A percentile compares a stretch with the other conserved stretches of the same genome.
Evolutionary conservation across 176 grass and related monocot species (phyloP).

Genomic region (Musa acuminata): DNA sequence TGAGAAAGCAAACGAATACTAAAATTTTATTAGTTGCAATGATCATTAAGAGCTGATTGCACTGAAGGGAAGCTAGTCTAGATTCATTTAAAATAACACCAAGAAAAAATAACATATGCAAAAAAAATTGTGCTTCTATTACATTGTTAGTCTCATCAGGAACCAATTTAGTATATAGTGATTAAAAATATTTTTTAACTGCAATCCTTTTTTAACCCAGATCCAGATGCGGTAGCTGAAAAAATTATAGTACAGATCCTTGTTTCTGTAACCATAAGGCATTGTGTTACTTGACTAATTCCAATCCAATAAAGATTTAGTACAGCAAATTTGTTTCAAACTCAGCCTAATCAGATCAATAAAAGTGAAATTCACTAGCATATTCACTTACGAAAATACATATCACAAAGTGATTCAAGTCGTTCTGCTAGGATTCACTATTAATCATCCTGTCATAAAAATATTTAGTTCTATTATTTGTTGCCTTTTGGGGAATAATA

Average conservation of each 20-base stretch:
- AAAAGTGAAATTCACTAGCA: conserved; percentile 32
- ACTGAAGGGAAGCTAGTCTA: not conserved
- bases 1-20: too few species aligned
- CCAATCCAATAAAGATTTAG: not conserved
- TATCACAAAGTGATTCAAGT: not conserved
- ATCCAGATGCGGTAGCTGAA: not conserved
- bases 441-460: conserved; percentile 13
- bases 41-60: too few species aligned
- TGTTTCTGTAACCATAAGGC: not conserved
- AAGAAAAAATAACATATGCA: not conserved
- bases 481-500: conserved; percentile 65
- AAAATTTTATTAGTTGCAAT: too few species aligned
- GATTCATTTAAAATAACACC: not conserved
- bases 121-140: not conserved
- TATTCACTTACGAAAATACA: conserved; percentile 17
- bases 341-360: not conserved
- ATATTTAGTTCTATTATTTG: conserved; percentile 12
- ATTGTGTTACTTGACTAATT: not conserved
- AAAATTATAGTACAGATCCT: not conserved
- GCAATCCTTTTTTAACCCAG: too few species aligned
- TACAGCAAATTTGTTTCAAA: not conserved
- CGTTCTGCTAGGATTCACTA: conserved; percentile 10
- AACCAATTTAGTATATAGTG: not conserved
- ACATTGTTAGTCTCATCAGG: not conserved
- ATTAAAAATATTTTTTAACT: not conserved